These are phyloP conservation scores for Gilbertella persicaria DNA, from an alignment of 371 early-diverging fungal species.

Conservation along the genomic window DNA sequence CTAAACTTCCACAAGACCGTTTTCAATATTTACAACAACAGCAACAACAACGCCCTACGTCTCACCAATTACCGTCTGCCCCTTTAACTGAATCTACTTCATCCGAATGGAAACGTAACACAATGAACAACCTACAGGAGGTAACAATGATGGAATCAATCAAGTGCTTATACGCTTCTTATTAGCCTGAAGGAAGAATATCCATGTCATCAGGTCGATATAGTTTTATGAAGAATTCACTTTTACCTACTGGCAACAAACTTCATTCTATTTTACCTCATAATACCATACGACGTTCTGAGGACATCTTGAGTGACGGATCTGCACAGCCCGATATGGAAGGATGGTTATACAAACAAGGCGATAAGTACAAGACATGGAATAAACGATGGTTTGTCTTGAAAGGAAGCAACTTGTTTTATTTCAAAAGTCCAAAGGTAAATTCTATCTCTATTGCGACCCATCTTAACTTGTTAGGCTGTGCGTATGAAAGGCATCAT, in stretches of 20 bases:
- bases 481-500: constrained; percentile 59
- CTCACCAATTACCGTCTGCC: constrained; percentile 2
- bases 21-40: background rate
- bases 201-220: constrained; percentile 5
- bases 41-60: constrained; percentile 5
- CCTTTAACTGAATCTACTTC: background rate
- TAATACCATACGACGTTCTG: constrained; percentile 11
- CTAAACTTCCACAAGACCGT: background rate
- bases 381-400: constrained; percentile 71
- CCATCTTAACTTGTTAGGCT: constrained; percentile 28
- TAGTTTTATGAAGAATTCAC: constrained; percentile 20
- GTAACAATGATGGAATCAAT: constrained; percentile 9
- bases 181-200: background rate
- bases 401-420: constrained; percentile 60
- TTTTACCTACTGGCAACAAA: constrained; percentile 17
- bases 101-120: constrained; percentile 17
- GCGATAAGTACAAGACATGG: constrained; percentile 67
- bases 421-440: constrained; percentile 62
- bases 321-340: constrained; percentile 53
- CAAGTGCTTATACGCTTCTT: background rate
- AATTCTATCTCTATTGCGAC: no score
- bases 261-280: constrained; percentile 20
- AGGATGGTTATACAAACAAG: constrained; percentile 70
- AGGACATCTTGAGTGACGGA: constrained; percentile 8
- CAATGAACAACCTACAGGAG: constrained; percentile 12